Evolutionary conservation across 495 filamentous ascomycete species (phyloP).

Genomic region (Evansstolkia leycettana): DNA sequence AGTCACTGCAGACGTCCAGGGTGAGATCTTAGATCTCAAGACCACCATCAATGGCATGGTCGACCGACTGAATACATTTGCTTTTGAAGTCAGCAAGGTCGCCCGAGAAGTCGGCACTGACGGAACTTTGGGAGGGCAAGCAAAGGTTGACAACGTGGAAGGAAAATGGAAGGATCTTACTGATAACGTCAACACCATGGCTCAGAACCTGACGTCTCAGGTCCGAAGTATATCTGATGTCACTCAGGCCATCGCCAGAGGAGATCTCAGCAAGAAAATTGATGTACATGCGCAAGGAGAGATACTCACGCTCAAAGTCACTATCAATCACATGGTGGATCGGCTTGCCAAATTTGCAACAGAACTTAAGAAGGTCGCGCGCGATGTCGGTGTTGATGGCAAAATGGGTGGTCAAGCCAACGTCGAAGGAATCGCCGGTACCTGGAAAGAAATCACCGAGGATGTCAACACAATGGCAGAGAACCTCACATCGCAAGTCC

Average conservation of each 20-base stretch:
- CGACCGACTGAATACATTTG: slow-evolving; percentile 90
- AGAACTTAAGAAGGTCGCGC: slow-evolving; percentile 89
- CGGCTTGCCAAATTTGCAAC: slow-evolving; percentile 93
- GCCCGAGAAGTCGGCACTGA: slow-evolving; percentile 97
- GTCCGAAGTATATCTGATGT: slow-evolving; percentile 95
- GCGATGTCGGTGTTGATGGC: slow-evolving; percentile 94
- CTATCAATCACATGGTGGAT: slow-evolving; percentile 99
- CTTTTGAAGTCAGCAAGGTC: slow-evolving; percentile 97
- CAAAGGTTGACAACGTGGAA: slow-evolving; percentile 93
- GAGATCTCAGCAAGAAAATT: slow-evolving; percentile 92
- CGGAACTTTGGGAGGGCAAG: slow-evolving; percentile 88
- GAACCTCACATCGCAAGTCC: slow-evolving; percentile 94
- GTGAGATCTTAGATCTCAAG: slow-evolving; percentile 91
- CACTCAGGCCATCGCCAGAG: slow-evolving; percentile 90
- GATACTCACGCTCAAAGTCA: slow-evolving; percentile 86
- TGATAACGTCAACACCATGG: slow-evolving; percentile 82
- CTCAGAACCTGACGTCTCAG: slow-evolving; percentile 86
- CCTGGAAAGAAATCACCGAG: slow-evolving; percentile 97
- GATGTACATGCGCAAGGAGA: slow-evolving; percentile 93
- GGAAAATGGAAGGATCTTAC: slow-evolving; percentile 99
- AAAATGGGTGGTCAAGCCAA: slow-evolving; percentile 99
- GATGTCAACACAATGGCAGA: slow-evolving; percentile 99
- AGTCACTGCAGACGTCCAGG: slow-evolving; percentile 89
- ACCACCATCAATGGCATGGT: slow-evolving; percentile 99
- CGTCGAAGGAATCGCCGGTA: slow-evolving; percentile 81